A percentile compares a stretch with the other conserved stretches of the same genome.
These are phyloP conservation scores for Thymus quinquecostatus DNA, from an alignment of 257 asterid genomes.

Conservation along the genomic window DNA sequence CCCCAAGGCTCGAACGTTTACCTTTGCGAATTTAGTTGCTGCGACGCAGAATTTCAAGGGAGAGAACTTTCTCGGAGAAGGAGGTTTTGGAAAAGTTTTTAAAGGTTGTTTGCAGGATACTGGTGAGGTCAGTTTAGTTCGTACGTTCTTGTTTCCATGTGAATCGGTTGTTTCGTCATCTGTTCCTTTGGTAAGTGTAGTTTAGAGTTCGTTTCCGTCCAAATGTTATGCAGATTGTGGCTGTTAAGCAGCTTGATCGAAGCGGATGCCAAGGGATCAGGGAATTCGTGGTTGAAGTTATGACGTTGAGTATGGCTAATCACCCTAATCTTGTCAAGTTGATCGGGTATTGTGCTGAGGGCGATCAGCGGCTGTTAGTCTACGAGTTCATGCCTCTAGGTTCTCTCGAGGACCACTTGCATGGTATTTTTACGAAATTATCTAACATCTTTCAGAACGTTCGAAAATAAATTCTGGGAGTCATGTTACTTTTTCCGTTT, in stretches of 20 bases:
- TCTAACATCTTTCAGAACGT: neutral
- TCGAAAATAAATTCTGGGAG: neutral
- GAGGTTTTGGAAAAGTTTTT: slow-evolving; percentile 65
- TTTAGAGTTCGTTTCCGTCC: neutral
- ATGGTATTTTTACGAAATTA: slow-evolving; percentile 42
- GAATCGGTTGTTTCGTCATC: neutral
- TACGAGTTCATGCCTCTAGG: slow-evolving; percentile 86
- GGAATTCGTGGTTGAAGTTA: slow-evolving; percentile 75
- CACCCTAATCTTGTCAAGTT: slow-evolving; percentile 78
- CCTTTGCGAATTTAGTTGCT: slow-evolving; percentile 30
- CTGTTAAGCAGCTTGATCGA: slow-evolving; percentile 75
- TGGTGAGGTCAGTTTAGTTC: slow-evolving; percentile 52
- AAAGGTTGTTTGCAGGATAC: slow-evolving; percentile 48
- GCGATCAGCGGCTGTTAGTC: slow-evolving; percentile 71
- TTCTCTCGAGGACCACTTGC: slow-evolving; percentile 80
- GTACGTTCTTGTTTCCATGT: neutral
- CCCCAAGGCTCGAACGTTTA: slow-evolving; percentile 39
- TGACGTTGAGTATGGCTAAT: slow-evolving; percentile 59
- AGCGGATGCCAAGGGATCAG: slow-evolving; percentile 76
- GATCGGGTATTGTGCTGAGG: slow-evolving; percentile 79
- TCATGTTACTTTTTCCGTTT: slow-evolving; percentile 26
- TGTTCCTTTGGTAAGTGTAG: neutral
- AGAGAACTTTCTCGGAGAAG: slow-evolving; percentile 53
- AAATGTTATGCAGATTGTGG: slow-evolving; percentile 58
- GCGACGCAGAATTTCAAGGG: slow-evolving; percentile 51